Evolutionary conservation across 1,139 yeast genomes (phyloP).

Genomic region (Entelexis paramagnoliae): DNA sequence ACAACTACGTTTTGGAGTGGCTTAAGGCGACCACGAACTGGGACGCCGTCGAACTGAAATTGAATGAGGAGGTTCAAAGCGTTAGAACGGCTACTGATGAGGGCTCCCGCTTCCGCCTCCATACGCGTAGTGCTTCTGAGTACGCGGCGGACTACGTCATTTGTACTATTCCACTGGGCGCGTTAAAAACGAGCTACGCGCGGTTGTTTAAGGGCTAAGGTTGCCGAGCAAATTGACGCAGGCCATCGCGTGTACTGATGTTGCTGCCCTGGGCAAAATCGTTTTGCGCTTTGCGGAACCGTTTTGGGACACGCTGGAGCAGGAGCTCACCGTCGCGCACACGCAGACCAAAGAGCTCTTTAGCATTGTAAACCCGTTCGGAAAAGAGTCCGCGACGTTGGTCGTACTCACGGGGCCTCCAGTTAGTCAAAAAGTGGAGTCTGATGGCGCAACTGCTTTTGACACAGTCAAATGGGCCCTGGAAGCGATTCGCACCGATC

Average conservation of each 20-base stretch:
- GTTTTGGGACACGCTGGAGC: conserved; percentile 44
- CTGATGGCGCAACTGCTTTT: conserved; percentile 36
- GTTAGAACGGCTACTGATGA: no score
- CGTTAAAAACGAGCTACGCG: conserved; percentile 3
- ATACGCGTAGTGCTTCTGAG: no score
- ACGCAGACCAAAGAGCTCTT: conserved; percentile 9
- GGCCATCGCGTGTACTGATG: conserved; percentile 45
- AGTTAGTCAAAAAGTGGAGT: conserved; percentile 45
- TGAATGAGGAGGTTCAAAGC: conserved; percentile 14
- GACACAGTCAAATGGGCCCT: conserved; percentile 38
- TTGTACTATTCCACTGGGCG: conserved; percentile 67
- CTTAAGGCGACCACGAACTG: neutral
- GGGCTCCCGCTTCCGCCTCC: no score
- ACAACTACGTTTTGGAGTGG: conserved; percentile 16
- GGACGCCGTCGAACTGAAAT: neutral
- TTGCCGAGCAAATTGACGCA: conserved; percentile 42
- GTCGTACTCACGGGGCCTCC: conserved; percentile 60
- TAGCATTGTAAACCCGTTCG: conserved; percentile 14
- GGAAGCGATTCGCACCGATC: conserved; percentile 25
- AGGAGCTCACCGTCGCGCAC: conserved; percentile 15
- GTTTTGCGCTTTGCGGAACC: conserved; percentile 55
- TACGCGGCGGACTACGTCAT: conserved; percentile 43
- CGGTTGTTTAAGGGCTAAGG: conserved; percentile 32
- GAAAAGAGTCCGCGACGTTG: conserved; percentile 27
- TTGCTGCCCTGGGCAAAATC: conserved; percentile 69